These are phyloP conservation scores for Leptographium wingfieldii DNA, from an alignment of 2,329 filamentous ascomycete genomes.

Conservation along the genomic window DNA sequence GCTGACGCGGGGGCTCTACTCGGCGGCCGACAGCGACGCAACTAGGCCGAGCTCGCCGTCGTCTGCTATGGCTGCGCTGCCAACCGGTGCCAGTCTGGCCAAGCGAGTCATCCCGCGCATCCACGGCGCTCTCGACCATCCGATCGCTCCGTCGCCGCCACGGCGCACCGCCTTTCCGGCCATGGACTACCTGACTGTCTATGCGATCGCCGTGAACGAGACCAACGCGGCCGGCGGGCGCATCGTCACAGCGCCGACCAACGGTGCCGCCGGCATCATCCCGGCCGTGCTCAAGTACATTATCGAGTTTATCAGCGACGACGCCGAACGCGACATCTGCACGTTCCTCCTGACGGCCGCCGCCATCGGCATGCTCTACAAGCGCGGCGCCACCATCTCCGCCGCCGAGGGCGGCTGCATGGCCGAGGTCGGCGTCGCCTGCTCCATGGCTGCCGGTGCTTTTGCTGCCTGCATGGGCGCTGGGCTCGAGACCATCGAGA, in stretches of 20 bases:
- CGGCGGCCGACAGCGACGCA: neutral
- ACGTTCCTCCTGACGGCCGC: conserved; percentile 36
- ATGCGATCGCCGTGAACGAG: conserved; percentile 39
- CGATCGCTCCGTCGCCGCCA: conserved; percentile 30
- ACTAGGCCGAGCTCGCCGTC: too few relatives aligned
- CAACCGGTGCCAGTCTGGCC: neutral
- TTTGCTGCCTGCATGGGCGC: conserved; percentile 40
- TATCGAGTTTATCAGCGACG: conserved; percentile 36
- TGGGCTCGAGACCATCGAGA: conserved; percentile 35
- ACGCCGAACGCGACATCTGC: conserved; percentile 33
- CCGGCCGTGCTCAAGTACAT: conserved; percentile 38
- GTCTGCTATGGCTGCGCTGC: neutral
- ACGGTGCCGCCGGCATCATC: conserved; percentile 38
- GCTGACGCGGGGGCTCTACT: conserved; percentile 32
- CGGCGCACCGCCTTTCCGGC: conserved; percentile 35
- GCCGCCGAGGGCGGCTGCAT: conserved; percentile 39
- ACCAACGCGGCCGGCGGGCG: conserved; percentile 38
- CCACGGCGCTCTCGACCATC: conserved; percentile 32
- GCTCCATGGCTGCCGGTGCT: conserved; percentile 37
- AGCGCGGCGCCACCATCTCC: conserved; percentile 38
- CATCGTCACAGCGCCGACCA: conserved; percentile 38
- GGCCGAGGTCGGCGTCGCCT: conserved; percentile 40
- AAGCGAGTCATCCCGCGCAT: conserved; percentile 26
- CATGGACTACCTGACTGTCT: conserved; percentile 38
- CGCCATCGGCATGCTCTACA: conserved; percentile 40